Conservation (phyloP, 345 rosid species). For the Angophora floribunda region DNA sequence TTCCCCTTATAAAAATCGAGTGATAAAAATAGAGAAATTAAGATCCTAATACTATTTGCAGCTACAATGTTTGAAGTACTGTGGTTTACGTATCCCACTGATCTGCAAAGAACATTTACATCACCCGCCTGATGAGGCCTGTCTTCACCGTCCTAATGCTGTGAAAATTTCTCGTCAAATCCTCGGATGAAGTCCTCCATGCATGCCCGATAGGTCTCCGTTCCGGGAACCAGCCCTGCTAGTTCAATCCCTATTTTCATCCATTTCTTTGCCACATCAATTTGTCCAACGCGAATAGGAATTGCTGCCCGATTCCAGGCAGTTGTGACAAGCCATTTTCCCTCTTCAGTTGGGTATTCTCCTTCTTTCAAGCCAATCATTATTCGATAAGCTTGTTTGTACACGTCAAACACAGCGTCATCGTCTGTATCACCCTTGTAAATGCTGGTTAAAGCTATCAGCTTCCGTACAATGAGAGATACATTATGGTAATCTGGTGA, state of each 20-base stretch:
- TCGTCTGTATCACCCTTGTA: conserved; percentile 68
- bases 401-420: conserved; percentile 44
- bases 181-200: conserved; percentile 61
- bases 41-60: not conserved
- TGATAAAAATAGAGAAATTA: not conserved
- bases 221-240: conserved; percentile 54
- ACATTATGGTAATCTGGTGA: conserved; percentile 56
- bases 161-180: not conserved
- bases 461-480: conserved; percentile 60
- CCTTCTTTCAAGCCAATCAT: conserved; percentile 88
- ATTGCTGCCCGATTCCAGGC: conserved; percentile 92
- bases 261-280: conserved; percentile 72
- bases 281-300: conserved; percentile 58
- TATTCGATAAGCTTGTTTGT: conserved; percentile 78
- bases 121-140: not conserved
- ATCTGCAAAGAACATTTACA: not conserved
- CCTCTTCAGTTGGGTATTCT: conserved; percentile 82
- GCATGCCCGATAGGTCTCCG: conserved; percentile 70
- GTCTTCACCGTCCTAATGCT: not conserved
- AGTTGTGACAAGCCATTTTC: conserved; percentile 92
- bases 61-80: not conserved
- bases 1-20: not conserved
- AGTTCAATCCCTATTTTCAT: conserved; percentile 60
- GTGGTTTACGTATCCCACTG: not conserved
- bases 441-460: conserved; percentile 48